Conservation (phyloP, 2,329 filamentous ascomycete genomes). For the Colletotrichum spaethianum region DNA sequence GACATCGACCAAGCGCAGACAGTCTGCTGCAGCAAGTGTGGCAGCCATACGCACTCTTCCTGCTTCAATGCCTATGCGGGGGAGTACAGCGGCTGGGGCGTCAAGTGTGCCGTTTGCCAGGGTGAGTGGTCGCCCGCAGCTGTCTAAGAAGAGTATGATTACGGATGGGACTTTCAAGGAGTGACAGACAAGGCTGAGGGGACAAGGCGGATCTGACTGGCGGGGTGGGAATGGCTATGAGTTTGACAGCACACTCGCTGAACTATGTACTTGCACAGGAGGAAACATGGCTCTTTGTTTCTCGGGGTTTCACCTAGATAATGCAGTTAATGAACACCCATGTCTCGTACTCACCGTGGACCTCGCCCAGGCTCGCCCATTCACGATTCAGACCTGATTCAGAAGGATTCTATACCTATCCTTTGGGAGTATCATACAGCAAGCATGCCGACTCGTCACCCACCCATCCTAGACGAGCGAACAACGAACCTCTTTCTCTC, state of each 20-base stretch:
- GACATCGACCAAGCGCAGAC: constrained; percentile 6
- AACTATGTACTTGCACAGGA: not conserved
- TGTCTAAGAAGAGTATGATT: not conserved
- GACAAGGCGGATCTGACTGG: not conserved
- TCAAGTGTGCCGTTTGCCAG: constrained; percentile 27
- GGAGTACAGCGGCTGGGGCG: constrained; percentile 14
- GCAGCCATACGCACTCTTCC: constrained; percentile 27
- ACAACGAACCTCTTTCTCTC: not conserved
- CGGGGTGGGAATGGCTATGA: not conserved
- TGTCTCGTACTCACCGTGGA: not conserved
- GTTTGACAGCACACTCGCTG: not conserved
- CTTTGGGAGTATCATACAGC: constrained; percentile 30
- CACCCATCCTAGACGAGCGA: not conserved
- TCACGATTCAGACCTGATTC: constrained; percentile 2
- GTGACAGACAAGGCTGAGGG: not conserved
- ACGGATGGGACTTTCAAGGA: not conserved
- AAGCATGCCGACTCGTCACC: constrained; percentile 4
- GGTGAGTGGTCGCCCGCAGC: constrained; percentile 8
- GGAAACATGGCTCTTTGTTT: not conserved
- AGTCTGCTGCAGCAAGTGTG: constrained; percentile 29
- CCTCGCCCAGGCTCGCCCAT: too few species aligned
- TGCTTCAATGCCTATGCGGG: constrained; percentile 24
- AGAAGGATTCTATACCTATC: constrained; percentile 26
- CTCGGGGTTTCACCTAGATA: not conserved
- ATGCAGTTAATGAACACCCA: not conserved